Evolutionary conservation across 179 eudicot genomes (phyloP).

Genomic region (Camellia oleifera): DNA sequence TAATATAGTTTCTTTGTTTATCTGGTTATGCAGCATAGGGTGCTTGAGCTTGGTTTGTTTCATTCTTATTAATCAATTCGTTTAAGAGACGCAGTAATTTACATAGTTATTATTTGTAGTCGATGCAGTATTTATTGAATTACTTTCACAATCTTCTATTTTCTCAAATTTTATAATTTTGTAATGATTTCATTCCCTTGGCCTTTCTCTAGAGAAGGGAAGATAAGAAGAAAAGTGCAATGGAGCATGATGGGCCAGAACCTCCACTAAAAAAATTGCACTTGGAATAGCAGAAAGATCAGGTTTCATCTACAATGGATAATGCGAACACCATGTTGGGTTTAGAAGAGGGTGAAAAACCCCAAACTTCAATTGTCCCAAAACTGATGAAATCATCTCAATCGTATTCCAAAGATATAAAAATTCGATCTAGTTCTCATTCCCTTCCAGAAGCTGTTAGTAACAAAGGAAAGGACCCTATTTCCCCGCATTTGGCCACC

Average conservation of each 20-base stretch:
- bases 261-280: conserved; percentile 18
- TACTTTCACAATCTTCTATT: neutral
- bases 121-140: too few species aligned
- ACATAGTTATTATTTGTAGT: too few species aligned
- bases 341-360: neutral
- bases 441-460: neutral
- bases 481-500: conserved; percentile 15
- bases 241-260: conserved; percentile 7
- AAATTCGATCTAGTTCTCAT: conserved; percentile 14
- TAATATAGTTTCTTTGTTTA: neutral
- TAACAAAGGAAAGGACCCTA: conserved; percentile 14
- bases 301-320: conserved; percentile 17
- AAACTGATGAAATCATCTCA: conserved; percentile 13
- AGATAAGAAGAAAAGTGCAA: conserved; percentile 6
- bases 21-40: neutral
- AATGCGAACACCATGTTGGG: neutral
- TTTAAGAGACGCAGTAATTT: neutral
- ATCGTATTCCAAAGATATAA: neutral
- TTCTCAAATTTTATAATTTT: neutral
- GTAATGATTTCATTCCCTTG: neutral
- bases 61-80: neutral
- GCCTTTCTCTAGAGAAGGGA: conserved; percentile 16
- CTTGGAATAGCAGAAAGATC: conserved; percentile 8
- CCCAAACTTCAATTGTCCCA: conserved; percentile 5
- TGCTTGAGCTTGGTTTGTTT: neutral